A percentile compares a stretch with the other conserved stretches of the same genome.
Conservation (phyloP, 2,329 filamentous ascomycete genomes). For the Fusarium drepaniforme region DNA sequence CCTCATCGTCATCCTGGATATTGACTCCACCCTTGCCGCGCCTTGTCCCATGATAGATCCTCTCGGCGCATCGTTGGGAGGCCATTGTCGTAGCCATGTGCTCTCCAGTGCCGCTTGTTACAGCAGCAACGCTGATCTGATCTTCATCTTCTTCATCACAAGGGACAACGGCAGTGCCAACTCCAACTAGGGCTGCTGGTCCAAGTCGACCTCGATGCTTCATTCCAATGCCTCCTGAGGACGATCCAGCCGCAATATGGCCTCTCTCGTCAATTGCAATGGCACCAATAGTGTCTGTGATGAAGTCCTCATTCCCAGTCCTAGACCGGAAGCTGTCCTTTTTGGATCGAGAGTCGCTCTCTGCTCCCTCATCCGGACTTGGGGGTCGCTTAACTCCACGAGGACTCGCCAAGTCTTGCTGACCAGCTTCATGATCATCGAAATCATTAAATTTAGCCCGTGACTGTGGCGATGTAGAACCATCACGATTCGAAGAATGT, state of each 20-base stretch:
- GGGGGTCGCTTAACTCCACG: constrained; percentile 53
- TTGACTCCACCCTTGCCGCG: constrained; percentile 71
- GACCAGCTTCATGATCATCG: constrained; percentile 3
- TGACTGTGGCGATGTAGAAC: constrained; percentile 27
- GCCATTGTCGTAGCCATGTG: constrained; percentile 98
- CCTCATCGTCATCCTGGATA: constrained; percentile 79
- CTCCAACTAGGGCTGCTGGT: constrained; percentile 90
- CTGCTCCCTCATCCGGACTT: constrained; percentile 31
- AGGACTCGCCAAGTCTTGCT: constrained; percentile 31
- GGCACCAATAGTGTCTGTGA: constrained; percentile 95
- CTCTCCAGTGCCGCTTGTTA: constrained; percentile 95
- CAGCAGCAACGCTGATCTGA: constrained; percentile 79
- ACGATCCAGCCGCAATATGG: constrained; percentile 93
- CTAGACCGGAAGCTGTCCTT: constrained; percentile 37
- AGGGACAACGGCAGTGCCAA: constrained; percentile 92
- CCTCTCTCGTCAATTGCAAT: constrained; percentile 91
- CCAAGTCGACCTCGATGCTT: constrained; percentile 94
- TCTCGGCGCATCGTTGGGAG: constrained; percentile 85
- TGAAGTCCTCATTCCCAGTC: constrained; percentile 65
- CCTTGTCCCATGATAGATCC: constrained; percentile 79
- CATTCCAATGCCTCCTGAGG: constrained; percentile 98
- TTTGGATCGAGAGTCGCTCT: constrained; percentile 17
- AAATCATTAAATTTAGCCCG: not conserved
- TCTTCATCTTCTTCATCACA: constrained; percentile 77
- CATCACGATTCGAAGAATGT: constrained; percentile 27